A percentile compares a stretch with the other conserved stretches of the same genome.
Evolutionary conservation across 2,329 filamentous ascomycete species (phyloP).

Genomic region (Epichloe sylvatica): DNA sequence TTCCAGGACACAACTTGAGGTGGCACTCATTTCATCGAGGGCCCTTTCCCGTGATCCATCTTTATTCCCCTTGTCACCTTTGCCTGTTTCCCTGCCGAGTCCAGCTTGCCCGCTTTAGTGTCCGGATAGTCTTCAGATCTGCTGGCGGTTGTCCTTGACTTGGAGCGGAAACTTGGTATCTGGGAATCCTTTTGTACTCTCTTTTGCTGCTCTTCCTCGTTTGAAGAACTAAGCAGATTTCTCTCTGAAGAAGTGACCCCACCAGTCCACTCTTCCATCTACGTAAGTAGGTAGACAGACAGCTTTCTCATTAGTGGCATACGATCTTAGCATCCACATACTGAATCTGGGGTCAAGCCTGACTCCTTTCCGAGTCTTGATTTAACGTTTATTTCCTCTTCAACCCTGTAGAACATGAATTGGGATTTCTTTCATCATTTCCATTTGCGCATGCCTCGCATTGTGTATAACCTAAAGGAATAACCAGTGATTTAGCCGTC

Average conservation of each 20-base stretch:
- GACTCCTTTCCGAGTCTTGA: background rate
- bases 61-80: background rate
- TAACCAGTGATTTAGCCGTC: background rate
- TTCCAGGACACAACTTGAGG: background rate
- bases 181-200: background rate
- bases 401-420: background rate
- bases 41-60: background rate
- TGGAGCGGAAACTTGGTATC: background rate
- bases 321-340: background rate
- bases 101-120: background rate
- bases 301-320: background rate
- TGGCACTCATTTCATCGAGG: background rate
- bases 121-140: background rate
- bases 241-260: no score
- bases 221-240: background rate
- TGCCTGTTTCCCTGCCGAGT: background rate
- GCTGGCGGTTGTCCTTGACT: background rate
- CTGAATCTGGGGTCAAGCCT: background rate
- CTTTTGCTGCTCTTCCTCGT: background rate
- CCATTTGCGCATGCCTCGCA: background rate
- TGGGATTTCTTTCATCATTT: background rate
- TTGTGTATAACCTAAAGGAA: background rate
- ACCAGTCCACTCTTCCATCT: background rate
- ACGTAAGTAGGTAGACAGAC: background rate
- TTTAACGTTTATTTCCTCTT: background rate